These are phyloP conservation scores for Beauveria caledonica DNA, from an alignment of 2,329 filamentous ascomycete species.

Conservation along the genomic window DNA sequence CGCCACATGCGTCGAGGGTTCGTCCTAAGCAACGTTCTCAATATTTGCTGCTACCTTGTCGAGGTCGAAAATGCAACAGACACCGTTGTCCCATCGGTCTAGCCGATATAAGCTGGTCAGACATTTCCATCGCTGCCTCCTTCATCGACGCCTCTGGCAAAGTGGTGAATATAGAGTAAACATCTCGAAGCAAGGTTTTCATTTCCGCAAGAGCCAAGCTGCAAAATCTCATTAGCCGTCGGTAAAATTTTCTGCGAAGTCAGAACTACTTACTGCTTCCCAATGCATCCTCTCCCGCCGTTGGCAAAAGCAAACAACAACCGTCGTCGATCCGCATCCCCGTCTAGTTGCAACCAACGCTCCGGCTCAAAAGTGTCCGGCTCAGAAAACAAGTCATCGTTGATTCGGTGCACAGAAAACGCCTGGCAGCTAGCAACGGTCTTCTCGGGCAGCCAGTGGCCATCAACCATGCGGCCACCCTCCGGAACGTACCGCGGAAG, in stretches of 20 bases:
- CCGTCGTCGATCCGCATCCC: slow-evolving; percentile 61
- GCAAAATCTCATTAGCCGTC: neutral
- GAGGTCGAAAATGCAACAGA: slow-evolving; percentile 40
- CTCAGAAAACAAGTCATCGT: slow-evolving; percentile 63
- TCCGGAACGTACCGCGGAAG: slow-evolving; percentile 51
- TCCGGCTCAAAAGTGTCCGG: slow-evolving; percentile 73
- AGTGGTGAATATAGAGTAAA: slow-evolving; percentile 53
- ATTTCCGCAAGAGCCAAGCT: slow-evolving; percentile 58
- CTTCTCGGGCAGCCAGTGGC: slow-evolving; percentile 41
- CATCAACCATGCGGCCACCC: slow-evolving; percentile 48
- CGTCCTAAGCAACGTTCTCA: neutral
- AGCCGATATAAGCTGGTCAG: slow-evolving; percentile 60
- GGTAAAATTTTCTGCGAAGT: rapidly evolving
- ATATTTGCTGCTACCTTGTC: slow-evolving; percentile 12
- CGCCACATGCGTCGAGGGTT: no score
- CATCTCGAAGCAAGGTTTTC: slow-evolving; percentile 54
- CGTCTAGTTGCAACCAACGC: slow-evolving; percentile 69
- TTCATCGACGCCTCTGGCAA: slow-evolving; percentile 46
- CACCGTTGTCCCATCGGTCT: slow-evolving; percentile 53
- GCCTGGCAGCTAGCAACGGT: slow-evolving; percentile 55
- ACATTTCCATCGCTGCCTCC: slow-evolving; percentile 51
- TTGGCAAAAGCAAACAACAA: slow-evolving; percentile 58
- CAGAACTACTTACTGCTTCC: slow-evolving; percentile 50
- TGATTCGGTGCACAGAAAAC: slow-evolving; percentile 50
- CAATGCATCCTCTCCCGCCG: slow-evolving; percentile 57